Conservation (phyloP, 2,329 filamentous ascomycete genomes). For the Aureobasidium sp. region DNA sequence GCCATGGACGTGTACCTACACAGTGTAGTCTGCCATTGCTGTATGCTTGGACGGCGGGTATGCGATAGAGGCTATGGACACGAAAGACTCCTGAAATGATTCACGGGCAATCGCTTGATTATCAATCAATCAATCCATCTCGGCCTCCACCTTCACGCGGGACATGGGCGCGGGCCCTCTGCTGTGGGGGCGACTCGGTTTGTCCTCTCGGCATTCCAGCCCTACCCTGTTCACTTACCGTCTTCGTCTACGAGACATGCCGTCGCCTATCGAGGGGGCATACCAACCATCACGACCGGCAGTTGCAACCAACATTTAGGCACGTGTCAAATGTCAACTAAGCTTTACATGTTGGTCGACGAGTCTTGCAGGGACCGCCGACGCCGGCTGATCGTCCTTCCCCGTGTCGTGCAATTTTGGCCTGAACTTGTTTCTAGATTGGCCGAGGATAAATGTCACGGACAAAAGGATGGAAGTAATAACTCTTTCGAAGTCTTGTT, state of each 20-base stretch:
- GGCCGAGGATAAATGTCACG: background rate
- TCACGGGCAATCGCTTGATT: background rate
- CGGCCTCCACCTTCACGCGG: background rate
- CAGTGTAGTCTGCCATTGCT: constrained; percentile 14
- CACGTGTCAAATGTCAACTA: too few relatives aligned
- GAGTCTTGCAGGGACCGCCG: background rate
- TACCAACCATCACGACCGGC: background rate
- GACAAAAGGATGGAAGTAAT: background rate
- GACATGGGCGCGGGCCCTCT: background rate
- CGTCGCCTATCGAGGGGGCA: background rate
- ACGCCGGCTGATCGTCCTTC: background rate
- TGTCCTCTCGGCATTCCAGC: constrained; percentile 1
- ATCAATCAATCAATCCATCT: constrained; percentile 1
- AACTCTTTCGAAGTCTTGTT: background rate
- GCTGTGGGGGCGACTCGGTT: background rate
- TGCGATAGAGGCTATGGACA: background rate
- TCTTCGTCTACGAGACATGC: background rate
- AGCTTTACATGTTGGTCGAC: background rate
- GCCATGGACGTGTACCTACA: background rate
- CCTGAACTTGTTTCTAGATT: background rate
- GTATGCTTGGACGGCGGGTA: background rate
- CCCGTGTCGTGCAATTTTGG: background rate
- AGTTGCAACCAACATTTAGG: background rate
- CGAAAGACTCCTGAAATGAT: background rate
- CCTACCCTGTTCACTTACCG: background rate